Evolutionary conservation across 2,329 filamentous ascomycete species (phyloP), one percentile per base, ranked within the genome.

Genomic region (Lecanosticta acicola): DNA sequence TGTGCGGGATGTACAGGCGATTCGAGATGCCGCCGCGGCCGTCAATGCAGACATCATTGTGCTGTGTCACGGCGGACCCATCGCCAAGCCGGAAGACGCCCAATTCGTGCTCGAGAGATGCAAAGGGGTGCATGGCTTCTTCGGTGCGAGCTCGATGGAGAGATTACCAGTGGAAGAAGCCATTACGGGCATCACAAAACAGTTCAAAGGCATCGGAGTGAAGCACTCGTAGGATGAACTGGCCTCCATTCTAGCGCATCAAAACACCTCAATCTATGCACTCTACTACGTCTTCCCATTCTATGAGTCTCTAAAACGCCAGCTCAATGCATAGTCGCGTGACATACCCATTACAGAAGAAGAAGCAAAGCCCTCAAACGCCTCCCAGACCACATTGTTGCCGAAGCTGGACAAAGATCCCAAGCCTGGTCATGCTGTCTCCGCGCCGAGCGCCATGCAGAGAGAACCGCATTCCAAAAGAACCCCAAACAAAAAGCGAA

Each of bases 61-160:
- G 14, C 60, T 86, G n/a, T 85, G 82, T 50, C 83, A 86, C 59
- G 83, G 83, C 0, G 83, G 83, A 0, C 82, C 83, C 0, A 83
- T 87, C 51, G 80, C 81, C 3, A 72, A 71, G 41, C 79, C 80
- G 0, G 67, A 78, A 38, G 81, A 86, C 61, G 82, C 82, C 0
- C 68, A 76, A 52, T 84, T 79, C 59, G 75, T 86, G 8, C 68
- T 86, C 21, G 70, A 69, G 17, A 67, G 75, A 53, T 82, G 79
- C 1, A 74, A 71, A 32, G 82, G 81, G 0, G 68, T 85, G n/a
- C 81, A 85, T 66, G 83, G 83, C 0, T 86, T 87, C 62, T 85
- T 80, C 56, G 83, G 83, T 0, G 83, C 83, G 9, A 84, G 80
- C 50, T 80, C 77, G 43, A 83, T 86, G 78, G 83, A 86, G 64